A percentile compares a stretch with the other conserved stretches of the same genome.
These are phyloP conservation scores for Tetrahymena elliotti DNA, from an alignment of 73 alveolate species.

Conservation along the genomic window DNA sequence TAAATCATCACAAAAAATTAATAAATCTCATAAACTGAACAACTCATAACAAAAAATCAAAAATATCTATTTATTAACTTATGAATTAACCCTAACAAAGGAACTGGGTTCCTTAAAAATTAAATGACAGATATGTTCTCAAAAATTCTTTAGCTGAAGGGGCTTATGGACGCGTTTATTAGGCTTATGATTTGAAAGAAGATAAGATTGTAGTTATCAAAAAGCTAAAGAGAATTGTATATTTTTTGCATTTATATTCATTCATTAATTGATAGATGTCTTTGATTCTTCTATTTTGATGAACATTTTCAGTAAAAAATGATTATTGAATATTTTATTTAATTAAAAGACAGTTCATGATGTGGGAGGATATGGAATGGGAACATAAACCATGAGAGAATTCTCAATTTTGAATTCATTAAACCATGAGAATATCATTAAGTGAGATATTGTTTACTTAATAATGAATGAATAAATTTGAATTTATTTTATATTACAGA, in stretches of 20 bases:
- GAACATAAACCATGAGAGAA: neutral
- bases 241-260: no score
- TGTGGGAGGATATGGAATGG: neutral
- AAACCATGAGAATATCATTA: neutral
- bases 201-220: neutral
- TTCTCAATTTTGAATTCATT: neutral
- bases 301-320: no score
- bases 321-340: neutral
- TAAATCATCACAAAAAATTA: no score
- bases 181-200: neutral
- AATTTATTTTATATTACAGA: neutral
- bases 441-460: neutral
- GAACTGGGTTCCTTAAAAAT: neutral
- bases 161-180: neutral
- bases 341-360: neutral
- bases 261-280: no score
- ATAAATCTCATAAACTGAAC: neutral
- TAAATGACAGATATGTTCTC: no score
- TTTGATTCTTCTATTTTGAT: no score
- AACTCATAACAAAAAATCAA: neutral
- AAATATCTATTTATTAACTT: neutral
- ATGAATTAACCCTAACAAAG: neutral
- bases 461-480: neutral
- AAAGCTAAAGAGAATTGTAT: neutral
- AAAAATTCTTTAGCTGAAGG: neutral